Evolutionary conservation across 768 basidiomycete species (phyloP).

Genomic region (Cystofilobasidium capitatum): DNA sequence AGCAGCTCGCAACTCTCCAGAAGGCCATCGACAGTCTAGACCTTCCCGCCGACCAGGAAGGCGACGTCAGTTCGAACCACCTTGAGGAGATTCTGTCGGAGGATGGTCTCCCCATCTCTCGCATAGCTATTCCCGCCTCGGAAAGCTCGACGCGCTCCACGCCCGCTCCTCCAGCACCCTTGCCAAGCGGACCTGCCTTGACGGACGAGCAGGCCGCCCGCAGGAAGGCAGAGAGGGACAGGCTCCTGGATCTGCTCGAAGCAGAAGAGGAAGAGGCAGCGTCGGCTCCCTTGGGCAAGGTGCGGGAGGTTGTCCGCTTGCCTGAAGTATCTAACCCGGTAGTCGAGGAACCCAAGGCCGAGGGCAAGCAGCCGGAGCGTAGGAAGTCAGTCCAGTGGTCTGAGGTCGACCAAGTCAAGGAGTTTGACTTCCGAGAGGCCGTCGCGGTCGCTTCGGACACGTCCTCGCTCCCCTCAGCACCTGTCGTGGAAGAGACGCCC

Average conservation of each 20-base stretch:
- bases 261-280: slow-evolving; percentile 9
- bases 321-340: background rate
- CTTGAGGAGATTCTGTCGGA: background rate
- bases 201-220: background rate
- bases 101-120: slow-evolving; percentile 12
- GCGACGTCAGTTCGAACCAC: background rate
- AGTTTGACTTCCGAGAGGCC: slow-evolving; percentile 11
- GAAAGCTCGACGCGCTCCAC: background rate
- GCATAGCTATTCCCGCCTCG: background rate
- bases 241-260: slow-evolving; percentile 16
- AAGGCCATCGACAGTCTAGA: background rate
- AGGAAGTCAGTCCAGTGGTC: slow-evolving; percentile 24
- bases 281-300: background rate
- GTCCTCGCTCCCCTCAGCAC: background rate
- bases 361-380: slow-evolving; percentile 3
- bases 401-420: slow-evolving; percentile 21
- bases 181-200: background rate
- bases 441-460: background rate
- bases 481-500: background rate
- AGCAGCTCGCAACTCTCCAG: background rate
- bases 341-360: background rate
- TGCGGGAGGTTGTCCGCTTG: background rate
- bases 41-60: background rate
- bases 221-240: background rate
- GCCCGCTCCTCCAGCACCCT: background rate